Base-by-base conservation (phyloP, 2,329 filamentous ascomycete genomes). In the Verticillium nubilum region DNA sequence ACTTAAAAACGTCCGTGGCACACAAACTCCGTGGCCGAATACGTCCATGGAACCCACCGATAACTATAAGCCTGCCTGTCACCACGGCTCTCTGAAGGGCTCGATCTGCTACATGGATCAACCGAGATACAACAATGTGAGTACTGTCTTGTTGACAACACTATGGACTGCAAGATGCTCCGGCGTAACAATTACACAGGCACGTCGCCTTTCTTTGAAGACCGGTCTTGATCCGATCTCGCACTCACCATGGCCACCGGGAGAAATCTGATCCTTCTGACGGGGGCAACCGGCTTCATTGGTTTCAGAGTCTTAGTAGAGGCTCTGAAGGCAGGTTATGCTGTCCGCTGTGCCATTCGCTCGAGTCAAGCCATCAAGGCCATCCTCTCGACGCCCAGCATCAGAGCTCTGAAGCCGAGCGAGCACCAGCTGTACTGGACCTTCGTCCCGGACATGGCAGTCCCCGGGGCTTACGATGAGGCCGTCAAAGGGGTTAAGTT, bases 401-500 rank as follows among this genome's bases (percentile, higher is more conserved):
- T 70, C 37, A 29, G 58, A 17, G 47, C 56, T 19, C 33, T 67
- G n/a, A 37, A 56, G 13, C 60, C 61, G 9, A 35, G 53, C 15
- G 37, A 60, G 23, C 60, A 56, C 33, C 54, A 56, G 23, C 33
- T 56, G 10, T 56, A 42, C 31, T 56, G 54, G 54, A 27, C 54
- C 31, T 26, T 56, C 7, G 25, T 56, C 33, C 31, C 25, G 7
- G 54, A 56, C 25, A 70, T 78, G 26, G 65, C 69, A 0, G 64
- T 63, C 3, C 64, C 68, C 0, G 69, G 69, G 17, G 76, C 76
- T 2, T 79, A 75, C 56, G 72, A 78, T 28, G 68, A 75, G 28
- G 75, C 74, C 13, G 69, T 76, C 58, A 65, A 72, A 50, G 75
- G 69, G 3, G 73, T 75, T 42, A 68, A 68, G 17, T 74, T 72